Evolutionary conservation across 2,329 filamentous ascomycete species (phyloP).

Genomic region (Colletotrichum somersetense): DNA sequence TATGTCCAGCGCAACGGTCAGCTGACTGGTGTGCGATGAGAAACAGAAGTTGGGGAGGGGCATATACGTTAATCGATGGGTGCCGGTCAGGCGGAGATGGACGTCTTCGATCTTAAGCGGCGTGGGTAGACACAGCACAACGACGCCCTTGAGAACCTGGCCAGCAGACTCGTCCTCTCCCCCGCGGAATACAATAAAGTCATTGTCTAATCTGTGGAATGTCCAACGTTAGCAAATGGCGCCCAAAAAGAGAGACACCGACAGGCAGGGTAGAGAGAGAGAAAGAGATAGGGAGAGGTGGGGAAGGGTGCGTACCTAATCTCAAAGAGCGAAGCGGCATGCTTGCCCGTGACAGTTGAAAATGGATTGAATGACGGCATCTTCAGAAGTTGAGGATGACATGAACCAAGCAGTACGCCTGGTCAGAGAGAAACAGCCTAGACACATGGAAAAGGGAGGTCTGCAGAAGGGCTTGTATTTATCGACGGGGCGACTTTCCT

Average conservation of each 20-base stretch:
- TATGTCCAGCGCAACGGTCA: slow-evolving; percentile 44
- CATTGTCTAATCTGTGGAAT: slow-evolving; percentile 75
- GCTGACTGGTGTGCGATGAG: slow-evolving; percentile 19
- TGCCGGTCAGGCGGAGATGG: slow-evolving; percentile 77
- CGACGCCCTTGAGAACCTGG: slow-evolving; percentile 78
- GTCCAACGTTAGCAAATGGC: slow-evolving; percentile 41
- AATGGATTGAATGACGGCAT: slow-evolving; percentile 72
- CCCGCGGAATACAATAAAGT: slow-evolving; percentile 84
- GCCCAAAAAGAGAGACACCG: neutral
- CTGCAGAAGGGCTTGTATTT: slow-evolving; percentile 41
- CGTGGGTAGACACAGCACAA: slow-evolving; percentile 80
- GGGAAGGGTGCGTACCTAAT: slow-evolving; percentile 61
- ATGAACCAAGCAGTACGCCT: slow-evolving; percentile 67
- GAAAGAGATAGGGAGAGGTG: neutral
- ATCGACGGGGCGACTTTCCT: slow-evolving; percentile 26
- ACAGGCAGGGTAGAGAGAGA: slow-evolving; percentile 7
- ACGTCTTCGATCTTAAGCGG: slow-evolving; percentile 80
- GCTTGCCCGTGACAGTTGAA: slow-evolving; percentile 63
- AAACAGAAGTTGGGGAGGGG: slow-evolving; percentile 32
- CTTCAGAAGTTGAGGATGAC: slow-evolving; percentile 60
- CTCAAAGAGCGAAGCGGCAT: slow-evolving; percentile 68
- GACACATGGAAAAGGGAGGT: slow-evolving; percentile 29
- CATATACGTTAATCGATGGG: slow-evolving; percentile 76
- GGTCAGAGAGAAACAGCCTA: slow-evolving; percentile 31
- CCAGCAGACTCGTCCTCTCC: slow-evolving; percentile 80